Conservation (phyloP, 2,329 filamentous ascomycete genomes). For the Ascosphaera aggregata region DNA sequence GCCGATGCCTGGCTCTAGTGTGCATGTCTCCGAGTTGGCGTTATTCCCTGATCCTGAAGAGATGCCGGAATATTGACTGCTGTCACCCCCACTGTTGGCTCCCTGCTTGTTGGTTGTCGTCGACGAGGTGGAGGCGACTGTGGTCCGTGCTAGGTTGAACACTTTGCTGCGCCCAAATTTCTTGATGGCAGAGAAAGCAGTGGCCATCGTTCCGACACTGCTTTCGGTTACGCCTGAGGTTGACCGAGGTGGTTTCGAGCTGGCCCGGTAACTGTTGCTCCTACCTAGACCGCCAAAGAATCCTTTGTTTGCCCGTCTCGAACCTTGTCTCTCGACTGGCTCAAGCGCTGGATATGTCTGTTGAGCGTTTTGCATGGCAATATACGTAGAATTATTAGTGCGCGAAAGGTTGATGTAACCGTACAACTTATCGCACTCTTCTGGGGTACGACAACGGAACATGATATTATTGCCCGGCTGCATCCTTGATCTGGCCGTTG, state of each 20-base stretch:
- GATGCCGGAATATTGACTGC: conserved; percentile 34
- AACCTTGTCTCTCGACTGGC: background rate
- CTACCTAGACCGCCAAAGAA: background rate
- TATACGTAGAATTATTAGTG: conserved; percentile 82
- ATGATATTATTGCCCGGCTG: conserved; percentile 55
- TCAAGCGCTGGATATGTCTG: conserved; percentile 23
- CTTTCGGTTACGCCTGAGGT: conserved; percentile 44
- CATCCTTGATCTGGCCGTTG: conserved; percentile 48
- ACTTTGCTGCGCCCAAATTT: conserved; percentile 49
- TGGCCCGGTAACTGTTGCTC: conserved; percentile 30
- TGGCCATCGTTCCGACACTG: conserved; percentile 52
- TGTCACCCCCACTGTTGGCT: conserved; percentile 23
- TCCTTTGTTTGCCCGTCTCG: background rate
- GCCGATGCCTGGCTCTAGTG: conserved; percentile 40
- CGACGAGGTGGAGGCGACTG: conserved; percentile 36
- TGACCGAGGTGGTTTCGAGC: conserved; percentile 28
- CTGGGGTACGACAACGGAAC: conserved; percentile 55
- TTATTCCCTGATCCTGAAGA: conserved; percentile 17
- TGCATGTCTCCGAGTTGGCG: conserved; percentile 21
- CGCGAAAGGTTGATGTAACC: conserved; percentile 68
- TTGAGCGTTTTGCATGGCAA: conserved; percentile 46
- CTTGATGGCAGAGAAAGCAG: conserved; percentile 55
- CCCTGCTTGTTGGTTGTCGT: background rate
- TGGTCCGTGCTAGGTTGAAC: conserved; percentile 68
- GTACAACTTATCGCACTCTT: conserved; percentile 66